phyloP scores from a whole-genome alignment of 148 eudicot genomes.

The Rhododendron ovatum region DNA sequence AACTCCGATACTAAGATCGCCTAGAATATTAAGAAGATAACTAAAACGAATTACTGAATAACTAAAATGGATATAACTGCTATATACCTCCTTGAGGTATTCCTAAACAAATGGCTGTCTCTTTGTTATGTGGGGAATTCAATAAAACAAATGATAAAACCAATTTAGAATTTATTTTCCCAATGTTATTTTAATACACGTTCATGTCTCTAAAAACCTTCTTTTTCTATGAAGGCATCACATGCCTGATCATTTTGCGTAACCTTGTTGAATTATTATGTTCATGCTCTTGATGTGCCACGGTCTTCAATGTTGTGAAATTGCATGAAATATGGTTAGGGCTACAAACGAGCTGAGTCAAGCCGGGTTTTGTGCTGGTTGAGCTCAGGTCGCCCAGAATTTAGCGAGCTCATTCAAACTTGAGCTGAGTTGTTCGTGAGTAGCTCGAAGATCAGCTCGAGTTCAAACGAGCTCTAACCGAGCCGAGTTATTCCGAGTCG shows the following conservation, averaged over 20 bases:
- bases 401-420: neutral
- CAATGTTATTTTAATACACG: neutral
- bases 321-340: neutral
- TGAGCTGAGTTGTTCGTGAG: neutral
- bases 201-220: neutral
- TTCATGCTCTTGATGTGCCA: neutral
- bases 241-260: neutral
- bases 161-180: neutral
- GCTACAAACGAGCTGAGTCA: neutral
- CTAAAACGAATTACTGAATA: too few species aligned
- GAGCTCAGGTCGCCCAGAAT: neutral
- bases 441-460: neutral
- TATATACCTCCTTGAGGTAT: neutral
- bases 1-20: neutral
- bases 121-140: neutral
- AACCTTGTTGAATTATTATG: neutral
- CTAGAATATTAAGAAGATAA: too few species aligned
- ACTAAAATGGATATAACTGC: too few species aligned
- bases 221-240: neutral
- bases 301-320: neutral
- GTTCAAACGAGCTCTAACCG: neutral
- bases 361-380: neutral
- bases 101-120: neutral
- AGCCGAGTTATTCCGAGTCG: neutral
- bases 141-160: neutral